phyloP scores from a whole-genome alignment of 2,329 filamentous ascomycete species.

The Paecilomyces sp. region DNA sequence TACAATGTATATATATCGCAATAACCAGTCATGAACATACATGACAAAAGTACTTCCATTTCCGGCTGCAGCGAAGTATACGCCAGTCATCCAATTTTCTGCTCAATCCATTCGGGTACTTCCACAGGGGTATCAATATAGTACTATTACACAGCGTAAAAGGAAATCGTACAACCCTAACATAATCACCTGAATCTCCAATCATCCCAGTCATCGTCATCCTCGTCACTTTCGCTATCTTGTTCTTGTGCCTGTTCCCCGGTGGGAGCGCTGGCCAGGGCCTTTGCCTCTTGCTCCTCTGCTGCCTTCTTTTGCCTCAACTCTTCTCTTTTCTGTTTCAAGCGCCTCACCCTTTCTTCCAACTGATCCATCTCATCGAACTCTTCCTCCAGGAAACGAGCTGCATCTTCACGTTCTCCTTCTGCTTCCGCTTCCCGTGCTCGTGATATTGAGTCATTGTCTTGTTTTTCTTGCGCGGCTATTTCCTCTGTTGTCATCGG shows the following conservation, averaged over 20 bases:
- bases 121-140: conserved; percentile 1
- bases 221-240: conserved; percentile 38
- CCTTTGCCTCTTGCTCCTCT: conserved; percentile 16
- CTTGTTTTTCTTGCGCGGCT: conserved; percentile 46
- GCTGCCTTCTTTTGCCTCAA: conserved; percentile 41
- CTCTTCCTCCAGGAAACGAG: conserved; percentile 64
- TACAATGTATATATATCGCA: background rate
- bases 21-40: background rate
- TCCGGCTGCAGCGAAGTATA: background rate
- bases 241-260: conserved; percentile 12
- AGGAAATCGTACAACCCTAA: conserved; percentile 2
- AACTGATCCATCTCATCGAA: conserved; percentile 78
- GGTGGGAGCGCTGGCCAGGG: background rate
- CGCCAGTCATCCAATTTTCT: background rate
- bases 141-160: conserved; percentile 2
- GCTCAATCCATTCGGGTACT: background rate
- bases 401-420: conserved; percentile 70
- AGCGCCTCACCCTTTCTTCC: conserved; percentile 60
- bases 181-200: conserved; percentile 31
- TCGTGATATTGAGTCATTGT: conserved; percentile 34
- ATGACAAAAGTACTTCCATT: background rate
- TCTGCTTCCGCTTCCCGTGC: conserved; percentile 50
- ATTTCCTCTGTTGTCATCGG: conserved; percentile 60
- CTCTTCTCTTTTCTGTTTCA: conserved; percentile 66
- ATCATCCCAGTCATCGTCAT: conserved; percentile 40